phyloP scores from a whole-genome alignment of 768 basidiomycete species.

The Calocera cornea region DNA sequence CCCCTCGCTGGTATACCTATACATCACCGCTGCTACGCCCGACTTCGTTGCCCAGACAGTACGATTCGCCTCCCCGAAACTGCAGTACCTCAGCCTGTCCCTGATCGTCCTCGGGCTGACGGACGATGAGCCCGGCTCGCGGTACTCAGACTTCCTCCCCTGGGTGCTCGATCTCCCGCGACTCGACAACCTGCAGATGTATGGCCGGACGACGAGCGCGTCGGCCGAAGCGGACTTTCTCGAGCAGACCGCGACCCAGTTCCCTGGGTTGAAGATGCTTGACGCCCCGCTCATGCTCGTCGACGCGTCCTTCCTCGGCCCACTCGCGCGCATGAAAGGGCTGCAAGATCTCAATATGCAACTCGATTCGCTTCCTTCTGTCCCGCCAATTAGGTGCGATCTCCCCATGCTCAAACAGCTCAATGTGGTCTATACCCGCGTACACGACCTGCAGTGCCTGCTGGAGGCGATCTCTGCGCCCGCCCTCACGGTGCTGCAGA shows the following conservation, averaged over 20 bases:
- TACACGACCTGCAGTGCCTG: neutral
- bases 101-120: neutral
- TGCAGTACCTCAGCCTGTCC: neutral
- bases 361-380: neutral
- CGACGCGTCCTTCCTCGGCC: neutral
- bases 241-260: neutral
- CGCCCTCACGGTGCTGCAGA: neutral
- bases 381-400: neutral
- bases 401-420: neutral
- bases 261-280: neutral
- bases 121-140: neutral
- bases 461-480: neutral
- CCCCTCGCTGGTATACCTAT: neutral
- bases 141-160: neutral
- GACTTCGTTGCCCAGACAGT: neutral
- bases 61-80: neutral
- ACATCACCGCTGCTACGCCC: neutral
- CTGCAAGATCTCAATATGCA: neutral
- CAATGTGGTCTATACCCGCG: neutral
- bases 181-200: constrained; percentile 1
- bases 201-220: neutral
- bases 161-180: neutral
- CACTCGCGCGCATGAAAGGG: neutral
- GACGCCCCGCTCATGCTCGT: neutral
- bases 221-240: neutral